A percentile compares a stretch with the other conserved stretches of the same genome.
phyloP scores from a whole-genome alignment of 441 rosid species.

The Hura crepitans region DNA sequence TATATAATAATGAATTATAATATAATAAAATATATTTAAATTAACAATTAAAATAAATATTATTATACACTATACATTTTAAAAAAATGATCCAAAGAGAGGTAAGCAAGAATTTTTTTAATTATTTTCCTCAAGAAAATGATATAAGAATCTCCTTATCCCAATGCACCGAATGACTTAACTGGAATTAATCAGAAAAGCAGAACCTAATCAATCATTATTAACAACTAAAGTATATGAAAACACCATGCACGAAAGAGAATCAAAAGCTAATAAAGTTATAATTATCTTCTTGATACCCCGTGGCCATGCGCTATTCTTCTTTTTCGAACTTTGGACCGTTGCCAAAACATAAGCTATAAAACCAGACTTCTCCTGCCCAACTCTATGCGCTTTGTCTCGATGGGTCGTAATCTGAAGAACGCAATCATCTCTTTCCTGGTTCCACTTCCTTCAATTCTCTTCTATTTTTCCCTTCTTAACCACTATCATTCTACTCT shows the following conservation, averaged over 20 bases:
- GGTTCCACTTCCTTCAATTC: conserved; percentile 70
- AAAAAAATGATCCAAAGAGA: no score
- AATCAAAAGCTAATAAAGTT: background rate
- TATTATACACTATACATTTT: no score
- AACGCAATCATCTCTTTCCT: conserved; percentile 60
- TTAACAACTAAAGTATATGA: background rate
- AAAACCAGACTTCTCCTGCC: background rate
- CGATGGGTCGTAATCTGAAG: conserved; percentile 52
- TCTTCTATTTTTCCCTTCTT: conserved; percentile 62
- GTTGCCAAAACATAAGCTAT: background rate
- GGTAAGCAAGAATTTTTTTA: no score
- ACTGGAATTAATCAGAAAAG: background rate
- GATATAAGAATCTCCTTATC: background rate
- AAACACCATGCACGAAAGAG: background rate
- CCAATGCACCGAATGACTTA: conserved; percentile 4
- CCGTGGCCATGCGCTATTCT: background rate
- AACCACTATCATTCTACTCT: conserved; percentile 18
- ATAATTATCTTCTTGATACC: background rate
- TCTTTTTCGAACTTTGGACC: background rate
- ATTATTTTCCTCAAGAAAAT: no score
- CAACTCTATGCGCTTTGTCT: background rate
- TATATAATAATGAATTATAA: no score
- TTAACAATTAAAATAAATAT: no score
- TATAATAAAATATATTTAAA: no score
- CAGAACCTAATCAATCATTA: conserved; percentile 11